These are phyloP conservation scores for Cercophora sp. DNA, from an alignment of 495 filamentous ascomycete genomes.

Conservation along the genomic window DNA sequence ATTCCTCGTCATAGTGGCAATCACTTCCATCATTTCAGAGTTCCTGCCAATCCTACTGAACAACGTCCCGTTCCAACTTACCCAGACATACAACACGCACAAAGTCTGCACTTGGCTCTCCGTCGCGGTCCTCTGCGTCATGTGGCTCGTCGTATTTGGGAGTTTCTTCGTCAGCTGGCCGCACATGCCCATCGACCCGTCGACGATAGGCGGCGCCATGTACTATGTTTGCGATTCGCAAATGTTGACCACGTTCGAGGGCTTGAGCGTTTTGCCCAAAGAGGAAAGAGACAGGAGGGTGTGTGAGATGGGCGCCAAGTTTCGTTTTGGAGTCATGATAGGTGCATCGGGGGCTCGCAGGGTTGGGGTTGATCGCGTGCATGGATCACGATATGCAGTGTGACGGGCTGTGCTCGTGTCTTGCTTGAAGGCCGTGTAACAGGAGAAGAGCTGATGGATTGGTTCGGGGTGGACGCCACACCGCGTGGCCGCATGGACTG, in stretches of 20 bases:
- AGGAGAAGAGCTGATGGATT: too few relatives aligned
- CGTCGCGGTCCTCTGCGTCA: constrained; percentile 29
- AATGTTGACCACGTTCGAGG: constrained; percentile 20
- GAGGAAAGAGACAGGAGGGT: constrained; percentile 18
- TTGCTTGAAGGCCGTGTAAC: too few relatives aligned
- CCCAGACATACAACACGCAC: constrained; percentile 28
- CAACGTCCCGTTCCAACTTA: constrained; percentile 34
- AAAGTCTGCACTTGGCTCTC: constrained; percentile 30
- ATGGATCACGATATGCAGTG: too few relatives aligned
- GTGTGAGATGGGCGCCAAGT: constrained; percentile 12
- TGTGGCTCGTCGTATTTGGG: constrained; percentile 30
- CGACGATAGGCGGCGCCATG: constrained; percentile 24
- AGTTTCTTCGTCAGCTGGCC: constrained; percentile 27
- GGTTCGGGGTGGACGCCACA: too few relatives aligned
- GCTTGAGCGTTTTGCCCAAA: constrained; percentile 14
- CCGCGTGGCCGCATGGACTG: too few relatives aligned
- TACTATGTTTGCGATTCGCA: constrained; percentile 26
- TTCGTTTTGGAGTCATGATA: constrained; percentile 16
- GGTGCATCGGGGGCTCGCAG: constrained; percentile 16
- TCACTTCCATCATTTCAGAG: constrained; percentile 31
- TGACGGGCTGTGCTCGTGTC: too few relatives aligned
- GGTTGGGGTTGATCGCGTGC: constrained; percentile 19
- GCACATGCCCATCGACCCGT: constrained; percentile 25
- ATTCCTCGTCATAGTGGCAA: constrained; percentile 25
- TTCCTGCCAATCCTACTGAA: constrained; percentile 32